These are phyloP conservation scores for Fusarium fujikuroi DNA, from an alignment of 2,329 filamentous ascomycete genomes.

Conservation along the genomic window DNA sequence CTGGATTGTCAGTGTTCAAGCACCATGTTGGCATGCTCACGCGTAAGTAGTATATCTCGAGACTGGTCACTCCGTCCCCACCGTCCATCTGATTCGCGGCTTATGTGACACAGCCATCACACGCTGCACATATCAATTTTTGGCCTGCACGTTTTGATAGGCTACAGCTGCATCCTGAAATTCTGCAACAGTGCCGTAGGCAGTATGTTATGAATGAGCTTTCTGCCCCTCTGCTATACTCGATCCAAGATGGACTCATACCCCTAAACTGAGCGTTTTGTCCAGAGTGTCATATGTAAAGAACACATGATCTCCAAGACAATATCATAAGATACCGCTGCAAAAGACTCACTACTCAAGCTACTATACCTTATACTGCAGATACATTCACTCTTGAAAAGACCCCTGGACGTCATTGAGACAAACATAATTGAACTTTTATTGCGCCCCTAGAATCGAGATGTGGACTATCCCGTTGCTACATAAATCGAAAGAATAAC, in stretches of 20 bases:
- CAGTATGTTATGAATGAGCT: not conserved
- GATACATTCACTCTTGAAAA: not conserved
- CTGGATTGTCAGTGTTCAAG: not conserved
- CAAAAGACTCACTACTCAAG: not conserved
- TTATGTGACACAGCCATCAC: not conserved
- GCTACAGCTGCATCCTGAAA: not conserved
- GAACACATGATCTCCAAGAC: conserved; percentile 19
- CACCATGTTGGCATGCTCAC: conserved; percentile 23
- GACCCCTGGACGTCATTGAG: conserved; percentile 2
- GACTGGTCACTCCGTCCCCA: conserved; percentile 21
- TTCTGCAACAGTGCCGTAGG: not conserved
- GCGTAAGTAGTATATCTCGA: conserved; percentile 17
- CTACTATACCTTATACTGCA: not conserved
- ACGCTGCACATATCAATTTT: conserved; percentile 1
- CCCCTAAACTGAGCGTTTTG: conserved; percentile 1
- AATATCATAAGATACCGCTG: conserved; percentile 11
- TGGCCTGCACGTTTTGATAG: conserved; percentile 14
- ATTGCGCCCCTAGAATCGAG: conserved; percentile 44
- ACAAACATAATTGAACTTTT: conserved; percentile 43
- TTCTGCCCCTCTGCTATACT: not conserved
- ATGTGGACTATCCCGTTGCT: conserved; percentile 30
- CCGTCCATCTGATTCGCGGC: conserved; percentile 19
- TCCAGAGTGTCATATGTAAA: not conserved
- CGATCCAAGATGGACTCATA: conserved; percentile 11
- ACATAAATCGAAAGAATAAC: conserved; percentile 39